Conservation (phyloP, 169 alveolate species). For the Eimeria necatrix region DNA sequence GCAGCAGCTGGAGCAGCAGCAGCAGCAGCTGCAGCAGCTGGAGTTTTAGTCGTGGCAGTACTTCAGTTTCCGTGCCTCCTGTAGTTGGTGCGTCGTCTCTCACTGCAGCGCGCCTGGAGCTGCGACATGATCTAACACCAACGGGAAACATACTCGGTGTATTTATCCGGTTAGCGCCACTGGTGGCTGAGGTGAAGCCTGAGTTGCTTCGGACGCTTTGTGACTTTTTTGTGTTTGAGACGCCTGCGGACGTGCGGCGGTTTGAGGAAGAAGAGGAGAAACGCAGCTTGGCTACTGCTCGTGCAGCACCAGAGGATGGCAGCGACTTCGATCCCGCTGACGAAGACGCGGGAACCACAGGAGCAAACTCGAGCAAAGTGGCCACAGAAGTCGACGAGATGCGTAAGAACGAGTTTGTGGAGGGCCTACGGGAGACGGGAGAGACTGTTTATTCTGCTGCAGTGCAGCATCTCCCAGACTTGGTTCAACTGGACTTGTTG, state of each 20-base stretch:
- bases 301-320: conserved; percentile 41
- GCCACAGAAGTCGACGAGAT: conserved; percentile 72
- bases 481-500: conserved; percentile 81
- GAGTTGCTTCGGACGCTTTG: conserved; percentile 68
- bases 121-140: conserved; percentile 73
- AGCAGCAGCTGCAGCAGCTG: neutral
- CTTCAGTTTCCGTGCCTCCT: neutral
- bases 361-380: conserved; percentile 50
- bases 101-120: conserved; percentile 78
- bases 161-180: conserved; percentile 75
- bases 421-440: conserved; percentile 65
- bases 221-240: conserved; percentile 73
- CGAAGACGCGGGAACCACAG: conserved; percentile 79
- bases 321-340: conserved; percentile 77
- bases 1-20: neutral
- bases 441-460: conserved; percentile 78
- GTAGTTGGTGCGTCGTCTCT: conserved; percentile 6
- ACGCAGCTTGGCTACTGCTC: conserved; percentile 9
- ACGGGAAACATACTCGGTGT: conserved; percentile 77
- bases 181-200: conserved; percentile 70
- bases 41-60: neutral
- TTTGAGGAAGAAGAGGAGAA: conserved; percentile 22
- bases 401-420: conserved; percentile 77
- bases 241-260: conserved; percentile 68
- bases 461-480: conserved; percentile 74